Evolutionary conservation across 768 basidiomycete species (phyloP), one percentile per base, ranked within the genome.

Genomic region (Agaricus subrufescens): DNA sequence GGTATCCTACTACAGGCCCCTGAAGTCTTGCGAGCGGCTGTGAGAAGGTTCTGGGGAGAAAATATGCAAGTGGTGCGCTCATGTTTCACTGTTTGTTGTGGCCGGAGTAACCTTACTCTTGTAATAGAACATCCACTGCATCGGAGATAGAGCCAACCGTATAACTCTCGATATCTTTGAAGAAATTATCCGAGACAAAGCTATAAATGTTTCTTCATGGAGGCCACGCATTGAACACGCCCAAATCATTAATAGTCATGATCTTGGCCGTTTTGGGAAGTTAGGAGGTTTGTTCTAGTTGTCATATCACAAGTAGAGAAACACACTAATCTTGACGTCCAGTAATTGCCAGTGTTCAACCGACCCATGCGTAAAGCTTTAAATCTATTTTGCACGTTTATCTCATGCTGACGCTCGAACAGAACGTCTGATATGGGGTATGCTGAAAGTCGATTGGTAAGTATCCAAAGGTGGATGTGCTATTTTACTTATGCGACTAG

Each of bases 331-430:
- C 54, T 42, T 52, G 29, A 19, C 47, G 25, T n/a, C 31, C 44
- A 94, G 91, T 98, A 23, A 88, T 96, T 63, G 81, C 89, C 3
- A 95, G 93, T 61, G 91, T 96, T 3, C 94, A 98, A 64, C 94
- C 94, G 0, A 94, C 91, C 1, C 94, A 97, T 65, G 92, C 87
- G 82, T 92, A 71, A 70, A 84, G 72, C 12, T 19, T 31, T 38
- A 40, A 34, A 1, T n/a, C 10, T 11, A 12, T 50, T 29, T 50
- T 37, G 15, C 30, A 10, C 15, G 6, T 37, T 27, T 50, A 5
- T 10, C 8, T 42, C 27, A 58, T 14, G 58, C 38, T 12, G 26
- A 42, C 26, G 44, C 53, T 42, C 27, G 15, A n/a, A 48, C 37
- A 90, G 87, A 57, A 91, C 86, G 38, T 93, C 87, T 49, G 92